Evolutionary conservation across 148 eudicot species (phyloP), one percentile per base, ranked within the genome.

Genomic region (Rhododendron henanense): DNA sequence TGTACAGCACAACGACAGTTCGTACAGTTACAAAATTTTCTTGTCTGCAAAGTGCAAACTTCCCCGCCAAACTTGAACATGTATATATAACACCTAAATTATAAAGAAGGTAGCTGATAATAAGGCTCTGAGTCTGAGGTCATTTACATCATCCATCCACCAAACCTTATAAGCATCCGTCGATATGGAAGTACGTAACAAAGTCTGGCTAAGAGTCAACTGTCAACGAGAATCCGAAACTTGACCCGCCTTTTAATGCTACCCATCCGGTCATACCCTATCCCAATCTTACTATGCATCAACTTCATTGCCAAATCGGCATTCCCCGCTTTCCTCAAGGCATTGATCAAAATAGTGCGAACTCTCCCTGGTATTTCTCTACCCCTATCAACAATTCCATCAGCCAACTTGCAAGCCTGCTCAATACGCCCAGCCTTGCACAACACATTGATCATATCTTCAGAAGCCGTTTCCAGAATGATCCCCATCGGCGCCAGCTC

Each of bases 401-500:
- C 99, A 28, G 99, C 99, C 92, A 97, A 88, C 84, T 94, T 95
- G 85, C 99, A 97, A 83, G 99, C 99, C 90, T 97, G 94, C 83
- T 90, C 91, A 83, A 95, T 77, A 18, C 98, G 96, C 28, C 96
- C 98, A 35, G 94, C 95, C 91, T 94, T 94, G 85, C 97, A 94
- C 87, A 97, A 85, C 1, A 93, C 98, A 81, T 93, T 91, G 13
- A 97, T 93, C 99, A 97, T 97, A 89, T 95, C 95, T 88, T 95
- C 98, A 79, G 91, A 94, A 75, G 99, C 98, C 39, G 93, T 92
- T 74, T 97, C 99, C 6, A 94, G 91, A 76, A 95, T 91, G 79
- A 97, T 89, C 81, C 99, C 99, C 97, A 95, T 93, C 7, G 99
- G 98, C 18, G 99, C 99, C 55, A 97, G 87, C 69, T 97, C 98